Percentiles rank a stretch among this genome's conserved stretches.
phyloP scores from a whole-genome alignment of 139 green algal genomes.

The Chlamydomonas applanata region DNA sequence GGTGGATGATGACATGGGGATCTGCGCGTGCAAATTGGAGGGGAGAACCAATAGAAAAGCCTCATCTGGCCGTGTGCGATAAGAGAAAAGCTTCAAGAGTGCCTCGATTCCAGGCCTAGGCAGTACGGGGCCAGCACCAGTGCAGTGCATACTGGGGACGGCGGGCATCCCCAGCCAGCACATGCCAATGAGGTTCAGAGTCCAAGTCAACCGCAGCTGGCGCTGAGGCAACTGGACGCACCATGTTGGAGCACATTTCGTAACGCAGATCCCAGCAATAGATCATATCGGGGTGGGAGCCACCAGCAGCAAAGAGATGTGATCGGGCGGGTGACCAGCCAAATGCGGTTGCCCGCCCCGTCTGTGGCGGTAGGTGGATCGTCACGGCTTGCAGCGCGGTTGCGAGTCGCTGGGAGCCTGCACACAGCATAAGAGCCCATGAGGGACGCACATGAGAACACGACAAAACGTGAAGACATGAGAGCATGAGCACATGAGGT shows the following conservation, averaged over 20 bases:
- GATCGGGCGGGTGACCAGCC: constrained; percentile 25
- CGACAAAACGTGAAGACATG: too few relatives aligned
- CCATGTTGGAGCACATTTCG: constrained; percentile 39
- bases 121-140: too few relatives aligned
- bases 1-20: constrained; percentile 13
- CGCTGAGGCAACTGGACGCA: not conserved
- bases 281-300: constrained; percentile 49
- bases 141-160: too few relatives aligned
- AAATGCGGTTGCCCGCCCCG: constrained; percentile 30
- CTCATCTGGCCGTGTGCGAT: too few relatives aligned
- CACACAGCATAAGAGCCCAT: not conserved
- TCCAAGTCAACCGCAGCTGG: too few relatives aligned
- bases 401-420: constrained; percentile 58
- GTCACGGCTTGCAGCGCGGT: constrained; percentile 60
- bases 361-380: constrained; percentile 30
- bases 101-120: too few relatives aligned
- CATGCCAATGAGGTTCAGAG: too few relatives aligned
- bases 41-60: too few relatives aligned
- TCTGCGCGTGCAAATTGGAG: constrained; percentile 6
- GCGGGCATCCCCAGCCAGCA: too few relatives aligned
- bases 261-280: constrained; percentile 51
- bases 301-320: constrained; percentile 50
- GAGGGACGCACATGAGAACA: too few relatives aligned
- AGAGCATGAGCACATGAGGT: too few relatives aligned
- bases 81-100: too few relatives aligned